These are phyloP conservation scores for Volvariella surrecta DNA, from an alignment of 1,284 basidiomycete genomes.

Conservation along the genomic window DNA sequence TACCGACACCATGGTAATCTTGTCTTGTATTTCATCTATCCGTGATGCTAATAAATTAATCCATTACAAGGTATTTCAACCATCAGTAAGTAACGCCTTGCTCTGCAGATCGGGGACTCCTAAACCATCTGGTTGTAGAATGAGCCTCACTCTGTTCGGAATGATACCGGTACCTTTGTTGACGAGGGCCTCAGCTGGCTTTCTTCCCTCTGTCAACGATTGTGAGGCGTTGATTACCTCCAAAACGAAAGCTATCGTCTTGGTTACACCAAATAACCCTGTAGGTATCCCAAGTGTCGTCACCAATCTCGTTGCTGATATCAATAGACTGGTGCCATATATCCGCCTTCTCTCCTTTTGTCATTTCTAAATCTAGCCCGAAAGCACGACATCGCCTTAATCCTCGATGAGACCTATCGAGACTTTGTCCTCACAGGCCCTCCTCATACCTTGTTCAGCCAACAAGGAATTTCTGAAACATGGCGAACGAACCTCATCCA, in stretches of 20 bases:
- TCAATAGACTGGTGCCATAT: slow-evolving; percentile 70
- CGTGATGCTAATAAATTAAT: not conserved
- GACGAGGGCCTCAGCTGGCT: slow-evolving; percentile 47
- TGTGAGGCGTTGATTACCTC: slow-evolving; percentile 44
- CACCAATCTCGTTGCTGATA: slow-evolving; percentile 4
- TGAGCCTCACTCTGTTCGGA: slow-evolving; percentile 64
- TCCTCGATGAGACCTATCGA: slow-evolving; percentile 86
- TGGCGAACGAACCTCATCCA: slow-evolving; percentile 67
- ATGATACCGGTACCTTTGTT: slow-evolving; percentile 56
- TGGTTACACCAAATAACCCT: slow-evolving; percentile 74
- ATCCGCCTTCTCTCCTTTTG: slow-evolving; percentile 50
- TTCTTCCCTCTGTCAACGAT: slow-evolving; percentile 46
- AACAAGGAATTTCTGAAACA: slow-evolving; percentile 11
- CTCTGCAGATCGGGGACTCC: not conserved
- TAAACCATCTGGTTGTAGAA: slow-evolving; percentile 31
- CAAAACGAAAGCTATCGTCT: slow-evolving; percentile 61
- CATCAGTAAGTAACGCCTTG: slow-evolving; percentile 40
- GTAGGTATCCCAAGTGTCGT: slow-evolving; percentile 20
- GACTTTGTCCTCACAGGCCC: slow-evolving; percentile 60
- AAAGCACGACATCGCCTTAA: slow-evolving; percentile 55
- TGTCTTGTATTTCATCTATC: not conserved
- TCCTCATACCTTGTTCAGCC: slow-evolving; percentile 49
- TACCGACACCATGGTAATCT: slow-evolving; percentile 69
- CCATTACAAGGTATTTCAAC: slow-evolving; percentile 62
- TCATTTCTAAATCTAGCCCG: slow-evolving; percentile 59